Evolutionary conservation across 2,329 filamentous ascomycete species (phyloP), one percentile per base, ranked within the genome.

Genomic region (Aaosphaeria pasadenensis): DNA sequence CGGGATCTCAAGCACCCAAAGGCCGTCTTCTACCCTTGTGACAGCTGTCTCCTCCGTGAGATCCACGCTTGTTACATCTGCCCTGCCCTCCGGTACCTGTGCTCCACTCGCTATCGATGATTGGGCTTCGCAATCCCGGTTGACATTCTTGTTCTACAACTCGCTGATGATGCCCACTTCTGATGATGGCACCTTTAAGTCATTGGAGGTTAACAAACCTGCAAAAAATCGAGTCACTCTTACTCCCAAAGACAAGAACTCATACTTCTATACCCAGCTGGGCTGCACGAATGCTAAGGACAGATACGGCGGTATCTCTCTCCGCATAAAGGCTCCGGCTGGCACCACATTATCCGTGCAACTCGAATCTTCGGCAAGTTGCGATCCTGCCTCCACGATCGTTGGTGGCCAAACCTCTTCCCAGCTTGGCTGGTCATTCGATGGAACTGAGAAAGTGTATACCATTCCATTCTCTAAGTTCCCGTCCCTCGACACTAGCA

Each of bases 91-190:
- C 42, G 69, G 67, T 38, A 63, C 66, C 17, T 81, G 77, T 58
- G 63, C 67, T 7, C 61, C 70, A 33, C 64, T 80, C 5, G 59
- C 81, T 29, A 73, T 84, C 46, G 82, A 85, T 53, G 82, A 85
- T 67, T 85, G 79, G 75, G 74, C 73, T 46, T 84, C 81, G 6
- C 82, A 85, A 60, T 84, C 81, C 5, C 79, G 81, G 30, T 64
- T 84, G 45, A 82, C 78, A 1, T 85, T 85, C 64, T 66, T 85
- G 11, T 79, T 72, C 57, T 84, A 84, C 71, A 85, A 85, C 58
- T 74, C 81, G 35, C 70, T 84, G 67, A 68, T 78, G 2, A 69
- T 78, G 52, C 72, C 81, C 4, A 77, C 77, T 5, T 81, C 79
- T 32, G 79, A 83, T 52, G 82, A 84, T 60, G 76, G 67, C 2